These are phyloP conservation scores for Epichloe brachyelytri DNA, from an alignment of 2,329 filamentous ascomycete species.

Conservation along the genomic window DNA sequence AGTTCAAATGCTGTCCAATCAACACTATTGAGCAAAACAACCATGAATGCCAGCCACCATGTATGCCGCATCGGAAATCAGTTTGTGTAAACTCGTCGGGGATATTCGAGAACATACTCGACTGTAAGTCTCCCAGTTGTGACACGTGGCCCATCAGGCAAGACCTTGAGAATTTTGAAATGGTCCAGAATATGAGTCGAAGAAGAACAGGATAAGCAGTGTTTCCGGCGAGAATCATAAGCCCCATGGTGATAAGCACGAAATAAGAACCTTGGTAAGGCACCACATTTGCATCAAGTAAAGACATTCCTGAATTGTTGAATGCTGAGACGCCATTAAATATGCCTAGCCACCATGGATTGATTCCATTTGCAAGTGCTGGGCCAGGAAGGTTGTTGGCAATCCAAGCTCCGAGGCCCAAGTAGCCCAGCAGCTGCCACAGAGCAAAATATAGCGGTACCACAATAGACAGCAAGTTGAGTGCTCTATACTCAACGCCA, in stretches of 20 bases:
- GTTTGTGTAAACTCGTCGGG: slow-evolving; percentile 46
- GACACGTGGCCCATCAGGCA: neutral
- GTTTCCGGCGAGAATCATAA: slow-evolving; percentile 51
- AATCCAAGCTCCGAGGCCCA: slow-evolving; percentile 52
- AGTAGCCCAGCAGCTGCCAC: slow-evolving; percentile 45
- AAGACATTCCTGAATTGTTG: slow-evolving; percentile 58
- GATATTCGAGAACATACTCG: slow-evolving; percentile 41
- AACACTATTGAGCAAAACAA: slow-evolving; percentile 31
- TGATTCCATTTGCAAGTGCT: slow-evolving; percentile 41
- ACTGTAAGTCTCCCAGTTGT: slow-evolving; percentile 34
- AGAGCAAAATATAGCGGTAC: slow-evolving; percentile 47
- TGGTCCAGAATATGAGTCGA: slow-evolving; percentile 44
- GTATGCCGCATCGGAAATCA: slow-evolving; percentile 52
- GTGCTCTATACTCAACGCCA: slow-evolving; percentile 43
- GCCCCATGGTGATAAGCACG: slow-evolving; percentile 38
- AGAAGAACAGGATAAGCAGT: slow-evolving; percentile 54
- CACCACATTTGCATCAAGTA: slow-evolving; percentile 53
- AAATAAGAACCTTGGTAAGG: slow-evolving; percentile 42
- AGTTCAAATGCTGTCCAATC: slow-evolving; percentile 52
- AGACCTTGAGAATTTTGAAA: neutral
- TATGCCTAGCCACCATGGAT: slow-evolving; percentile 55
- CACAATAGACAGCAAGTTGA: slow-evolving; percentile 43
- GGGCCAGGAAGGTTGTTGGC: slow-evolving; percentile 34
- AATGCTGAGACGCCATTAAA: slow-evolving; percentile 58
- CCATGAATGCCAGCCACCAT: slow-evolving; percentile 48